phyloP scores from a whole-genome alignment of 139 green algal genomes.

The Coelastrella sp. region DNA sequence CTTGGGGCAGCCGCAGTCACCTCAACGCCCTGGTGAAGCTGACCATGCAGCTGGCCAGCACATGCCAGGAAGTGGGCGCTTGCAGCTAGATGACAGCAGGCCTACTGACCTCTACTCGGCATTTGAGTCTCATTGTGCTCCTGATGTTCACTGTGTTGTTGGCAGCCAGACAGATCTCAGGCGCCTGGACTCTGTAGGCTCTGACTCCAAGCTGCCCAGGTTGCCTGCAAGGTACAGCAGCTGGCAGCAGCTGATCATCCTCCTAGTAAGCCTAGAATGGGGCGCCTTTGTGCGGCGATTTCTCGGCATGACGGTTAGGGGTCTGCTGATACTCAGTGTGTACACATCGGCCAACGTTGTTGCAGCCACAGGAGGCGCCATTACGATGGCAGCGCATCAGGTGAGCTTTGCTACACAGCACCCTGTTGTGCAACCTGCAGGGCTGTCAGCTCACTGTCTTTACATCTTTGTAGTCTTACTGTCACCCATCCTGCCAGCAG shows the following conservation, averaged over 20 bases:
- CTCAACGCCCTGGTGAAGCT: too few species aligned
- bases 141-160: neutral
- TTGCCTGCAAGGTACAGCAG: neutral
- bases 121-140: neutral
- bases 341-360: constrained; percentile 51
- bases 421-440: neutral
- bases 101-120: neutral
- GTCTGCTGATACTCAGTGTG: constrained; percentile 51
- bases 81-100: neutral
- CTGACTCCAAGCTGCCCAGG: constrained; percentile 35
- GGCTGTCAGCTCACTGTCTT: neutral
- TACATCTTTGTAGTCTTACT: neutral
- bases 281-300: constrained; percentile 25
- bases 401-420: neutral
- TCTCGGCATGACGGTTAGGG: constrained; percentile 33
- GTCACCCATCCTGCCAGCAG: neutral
- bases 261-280: constrained; percentile 45
- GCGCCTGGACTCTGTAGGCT: constrained; percentile 25
- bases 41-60: neutral
- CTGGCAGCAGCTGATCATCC: constrained; percentile 13
- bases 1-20: too few species aligned
- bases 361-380: constrained; percentile 42
- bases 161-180: neutral
- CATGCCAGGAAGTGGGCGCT: too few species aligned
- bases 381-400: constrained; percentile 52